phyloP scores from a whole-genome alignment of 306 rosid species.

The Prunus kanzakura region DNA sequence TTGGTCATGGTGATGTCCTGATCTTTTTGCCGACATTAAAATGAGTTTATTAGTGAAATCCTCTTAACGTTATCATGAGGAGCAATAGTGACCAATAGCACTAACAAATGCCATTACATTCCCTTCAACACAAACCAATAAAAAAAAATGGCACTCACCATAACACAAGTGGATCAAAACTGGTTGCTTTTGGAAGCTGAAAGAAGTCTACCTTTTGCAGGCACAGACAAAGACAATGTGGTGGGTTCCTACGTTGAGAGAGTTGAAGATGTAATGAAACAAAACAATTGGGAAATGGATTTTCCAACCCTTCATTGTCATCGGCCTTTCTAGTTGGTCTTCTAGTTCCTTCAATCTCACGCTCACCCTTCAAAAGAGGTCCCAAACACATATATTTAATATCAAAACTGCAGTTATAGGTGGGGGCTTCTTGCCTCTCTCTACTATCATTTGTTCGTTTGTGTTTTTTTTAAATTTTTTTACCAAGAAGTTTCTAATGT shows the following conservation, averaged over 20 bases:
- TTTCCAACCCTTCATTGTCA: background rate
- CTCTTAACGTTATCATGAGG: background rate
- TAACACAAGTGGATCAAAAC: background rate
- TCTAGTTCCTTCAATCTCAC: background rate
- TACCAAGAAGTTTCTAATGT: background rate
- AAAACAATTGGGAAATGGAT: background rate
- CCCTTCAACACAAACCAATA: background rate
- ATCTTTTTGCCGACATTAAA: background rate
- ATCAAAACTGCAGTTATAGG: background rate
- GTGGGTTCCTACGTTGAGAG: conserved; percentile 2
- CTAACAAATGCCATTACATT: background rate
- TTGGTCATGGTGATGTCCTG: background rate
- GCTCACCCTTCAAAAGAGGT: background rate
- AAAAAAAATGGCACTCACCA: background rate
- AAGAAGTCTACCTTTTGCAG: background rate
- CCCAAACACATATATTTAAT: background rate
- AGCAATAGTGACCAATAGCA: background rate
- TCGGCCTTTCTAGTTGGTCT: background rate
- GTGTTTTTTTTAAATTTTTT: background rate
- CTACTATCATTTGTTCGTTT: background rate
- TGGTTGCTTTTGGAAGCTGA: conserved; percentile 5
- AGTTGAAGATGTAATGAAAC: background rate
- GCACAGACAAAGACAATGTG: background rate
- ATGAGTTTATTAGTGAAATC: too few species aligned
- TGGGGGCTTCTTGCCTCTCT: background rate